Base-by-base conservation (phyloP, 306 rosid genomes). In the Casuarina cunninghamiana region DNA sequence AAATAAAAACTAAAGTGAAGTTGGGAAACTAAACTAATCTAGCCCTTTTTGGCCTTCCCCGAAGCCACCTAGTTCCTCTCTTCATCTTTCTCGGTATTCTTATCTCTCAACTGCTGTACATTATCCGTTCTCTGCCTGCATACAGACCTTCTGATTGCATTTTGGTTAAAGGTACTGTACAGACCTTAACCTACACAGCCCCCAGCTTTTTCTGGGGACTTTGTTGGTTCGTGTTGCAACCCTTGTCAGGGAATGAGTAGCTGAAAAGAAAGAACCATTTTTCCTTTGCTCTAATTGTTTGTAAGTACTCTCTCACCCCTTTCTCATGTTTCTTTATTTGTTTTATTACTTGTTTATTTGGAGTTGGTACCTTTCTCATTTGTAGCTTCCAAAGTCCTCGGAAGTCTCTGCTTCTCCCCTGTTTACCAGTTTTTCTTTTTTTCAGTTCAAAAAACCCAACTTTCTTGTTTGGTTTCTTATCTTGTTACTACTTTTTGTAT, bases 241-340 rank as follows among this genome's bases (percentile, higher is more conserved):
- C 88, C 79, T 78, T 89, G 93, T 87, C 93, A 89, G 93, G 84
- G 77, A 83, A 77, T 77, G 78, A 38, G 75, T 74, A 78, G 89
- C 74, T 88, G 82, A 78, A 69, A 83, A 81, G 78, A 51, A 41
- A 35, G 53, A 63, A 86, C 89, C 79, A 43, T 55, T 76, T 63
- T 58, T 66, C 79, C 53, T 77, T 79, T 53, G 83, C 72, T 67
- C 51, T 76, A 41, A 76, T 67, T 79, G 37, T 74, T 87, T 79
- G 84, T 79, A 75, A 74, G 69, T 38, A 38, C 72, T 66, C 72
- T 74, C 69, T 7, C 60, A 62, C 75, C 46, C 39, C 75, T 54
- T 61, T 51, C 72, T 37, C 65, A 38, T 48, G 62, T 42, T 75
- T 50, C 70, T 70, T 73, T 39, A 44, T 74, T 73, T 62, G 35